These are phyloP conservation scores for Suillus weaverae DNA, from an alignment of 768 basidiomycete genomes.

Conservation along the genomic window DNA sequence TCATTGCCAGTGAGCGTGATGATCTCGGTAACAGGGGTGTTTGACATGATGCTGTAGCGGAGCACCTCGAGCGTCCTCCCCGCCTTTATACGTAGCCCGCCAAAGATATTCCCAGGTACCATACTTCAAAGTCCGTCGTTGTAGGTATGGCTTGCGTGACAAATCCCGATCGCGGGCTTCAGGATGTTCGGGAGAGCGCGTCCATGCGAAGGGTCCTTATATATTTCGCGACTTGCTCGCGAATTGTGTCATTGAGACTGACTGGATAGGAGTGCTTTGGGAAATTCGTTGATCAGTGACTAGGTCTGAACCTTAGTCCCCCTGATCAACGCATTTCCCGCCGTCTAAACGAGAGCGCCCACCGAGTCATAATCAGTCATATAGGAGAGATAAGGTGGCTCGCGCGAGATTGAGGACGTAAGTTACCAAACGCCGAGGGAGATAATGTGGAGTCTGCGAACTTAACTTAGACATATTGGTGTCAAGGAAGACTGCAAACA, in stretches of 20 bases:
- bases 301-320: background rate
- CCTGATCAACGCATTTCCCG: background rate
- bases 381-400: background rate
- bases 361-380: background rate
- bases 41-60: background rate
- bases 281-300: background rate
- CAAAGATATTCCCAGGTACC: background rate
- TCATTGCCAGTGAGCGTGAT: background rate
- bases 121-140: too few relatives aligned
- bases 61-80: background rate
- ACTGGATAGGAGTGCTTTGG: background rate
- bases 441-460: background rate
- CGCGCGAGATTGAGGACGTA: background rate
- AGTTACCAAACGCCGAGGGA: background rate
- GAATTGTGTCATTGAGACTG: background rate
- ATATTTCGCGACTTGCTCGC: background rate
- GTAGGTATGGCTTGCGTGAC: background rate
- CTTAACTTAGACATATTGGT: background rate
- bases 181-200: background rate
- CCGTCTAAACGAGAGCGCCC: background rate
- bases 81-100: background rate
- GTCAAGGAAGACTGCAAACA: background rate
- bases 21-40: background rate
- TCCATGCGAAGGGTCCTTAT: background rate
- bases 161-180: background rate